phyloP scores from a whole-genome alignment of 768 basidiomycete genomes.

The Coprinopsis cinerea region DNA sequence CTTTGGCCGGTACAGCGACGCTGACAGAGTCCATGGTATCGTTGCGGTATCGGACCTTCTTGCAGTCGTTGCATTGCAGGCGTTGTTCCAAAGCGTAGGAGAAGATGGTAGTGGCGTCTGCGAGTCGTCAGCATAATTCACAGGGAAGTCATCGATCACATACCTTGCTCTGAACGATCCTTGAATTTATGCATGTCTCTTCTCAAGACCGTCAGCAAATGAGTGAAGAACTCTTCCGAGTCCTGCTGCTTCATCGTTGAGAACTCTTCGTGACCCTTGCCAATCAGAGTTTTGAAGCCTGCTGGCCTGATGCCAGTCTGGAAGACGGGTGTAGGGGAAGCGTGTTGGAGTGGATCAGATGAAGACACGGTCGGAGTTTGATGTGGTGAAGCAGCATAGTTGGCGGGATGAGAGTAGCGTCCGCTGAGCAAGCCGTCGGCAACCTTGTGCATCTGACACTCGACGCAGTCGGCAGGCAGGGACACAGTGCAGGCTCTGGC shows the following conservation, averaged over 20 bases:
- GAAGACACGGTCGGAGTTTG: slow-evolving; percentile 2
- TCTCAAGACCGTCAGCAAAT: slow-evolving; percentile 70
- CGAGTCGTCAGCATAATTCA: neutral
- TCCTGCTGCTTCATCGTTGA: slow-evolving; percentile 97
- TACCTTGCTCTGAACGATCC: slow-evolving; percentile 28
- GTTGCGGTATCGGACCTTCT: slow-evolving; percentile 74
- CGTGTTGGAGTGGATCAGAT: slow-evolving; percentile 14
- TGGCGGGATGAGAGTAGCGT: slow-evolving; percentile 70
- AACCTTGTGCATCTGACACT: slow-evolving; percentile 91
- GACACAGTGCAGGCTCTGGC: slow-evolving; percentile 54
- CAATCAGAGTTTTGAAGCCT: slow-evolving; percentile 84
- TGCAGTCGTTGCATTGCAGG: slow-evolving; percentile 75
- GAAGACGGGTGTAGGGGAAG: slow-evolving; percentile 48
- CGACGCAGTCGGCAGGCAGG: slow-evolving; percentile 81
- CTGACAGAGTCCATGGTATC: slow-evolving; percentile 77
- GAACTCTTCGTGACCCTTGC: slow-evolving; percentile 91
- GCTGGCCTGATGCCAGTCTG: slow-evolving; percentile 81
- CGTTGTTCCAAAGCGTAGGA: slow-evolving; percentile 82
- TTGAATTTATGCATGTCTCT: slow-evolving; percentile 52
- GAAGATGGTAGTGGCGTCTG: slow-evolving; percentile 73
- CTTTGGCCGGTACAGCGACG: slow-evolving; percentile 68
- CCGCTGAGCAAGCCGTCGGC: slow-evolving; percentile 92
- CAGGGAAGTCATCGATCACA: slow-evolving; percentile 2
- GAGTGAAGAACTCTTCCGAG: slow-evolving; percentile 87
- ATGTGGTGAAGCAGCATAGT: slow-evolving; percentile 12